Base-by-base conservation (phyloP, 148 eudicot genomes). In the Vaccinium macrocarpon region DNA sequence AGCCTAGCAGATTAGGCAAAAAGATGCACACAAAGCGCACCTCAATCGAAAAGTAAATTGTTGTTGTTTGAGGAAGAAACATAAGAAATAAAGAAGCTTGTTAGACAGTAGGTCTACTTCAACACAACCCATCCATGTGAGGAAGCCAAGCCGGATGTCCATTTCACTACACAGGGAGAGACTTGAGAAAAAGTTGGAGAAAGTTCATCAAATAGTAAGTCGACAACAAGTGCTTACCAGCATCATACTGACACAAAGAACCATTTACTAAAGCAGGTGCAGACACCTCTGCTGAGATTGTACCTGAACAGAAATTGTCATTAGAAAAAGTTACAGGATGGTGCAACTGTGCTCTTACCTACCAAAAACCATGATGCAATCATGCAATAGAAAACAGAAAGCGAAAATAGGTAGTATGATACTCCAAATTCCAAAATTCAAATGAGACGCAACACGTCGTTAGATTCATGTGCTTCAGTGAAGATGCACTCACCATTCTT, bases 401-500 rank as follows among this genome's bases (percentile, higher is more conserved):
- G 71, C 29, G 23, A 64, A 23, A 64, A 64, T 9, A 64, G 13
- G 29, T 23, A 64, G 70, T 64, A 64, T 64, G 15, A 64, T n/a
- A 64, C 5, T 64, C 29, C 29, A 64, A 23, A 64, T 13, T 64
- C 29, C 29, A 64, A 23, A 64, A 23, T 64, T 2, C 71, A 64
- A 23, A 64, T 64, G 6, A 2, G 71, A 64, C 29, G 8, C 27
- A 64, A 64, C 29, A 10, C 5, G 4, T 64, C 3, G 38, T 25
- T 51, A 3, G 5, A 64, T 10, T 10, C 71, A n/a, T 23, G 71
- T 64, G 71, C 71, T 23, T 61, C 71, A 64, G 13, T 51, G 18
- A 15, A 10, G 15, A 77, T 35, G 48, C 77, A 78, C 87, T 35
- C 49, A 83, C 90, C 84, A 21, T 76, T 42, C 56, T 82, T 81